Conservation (phyloP, 169 alveolate genomes). For the Pseudocohnilembus persalinus region DNA sequence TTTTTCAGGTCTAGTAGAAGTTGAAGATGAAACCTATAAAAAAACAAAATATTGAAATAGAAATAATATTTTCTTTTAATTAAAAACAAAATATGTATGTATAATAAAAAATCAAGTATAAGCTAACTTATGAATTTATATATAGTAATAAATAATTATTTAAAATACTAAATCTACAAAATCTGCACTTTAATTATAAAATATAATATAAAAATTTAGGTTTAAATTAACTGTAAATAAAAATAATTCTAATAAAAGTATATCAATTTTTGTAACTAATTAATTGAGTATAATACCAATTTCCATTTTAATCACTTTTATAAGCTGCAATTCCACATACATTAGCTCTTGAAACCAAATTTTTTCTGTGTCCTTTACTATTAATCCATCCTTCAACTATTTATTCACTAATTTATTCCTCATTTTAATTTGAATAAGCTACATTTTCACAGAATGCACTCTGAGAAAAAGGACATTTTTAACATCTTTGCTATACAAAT, state of each 20-base stretch:
- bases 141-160: no score
- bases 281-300: constrained; percentile 73
- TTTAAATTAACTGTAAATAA: no score
- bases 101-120: no score
- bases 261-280: constrained; percentile 41
- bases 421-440: constrained; percentile 43
- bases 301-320: constrained; percentile 51
- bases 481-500: constrained; percentile 45
- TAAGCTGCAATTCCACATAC: constrained; percentile 81
- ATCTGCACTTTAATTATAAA: no score
- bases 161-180: no score
- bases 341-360: constrained; percentile 61
- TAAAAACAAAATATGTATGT: no score
- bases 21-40: no score
- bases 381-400: constrained; percentile 85
- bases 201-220: no score
- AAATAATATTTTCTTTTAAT: no score
- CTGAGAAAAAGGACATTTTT: constrained; percentile 63
- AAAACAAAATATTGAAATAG: no score
- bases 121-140: no score
- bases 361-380: constrained; percentile 86
- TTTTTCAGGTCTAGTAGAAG: no score
- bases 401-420: constrained; percentile 25
- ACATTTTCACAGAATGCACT: constrained; percentile 78
- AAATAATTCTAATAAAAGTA: background rate